Percentiles rank a stretch among this genome's conserved stretches.
Conservation (phyloP, 2,329 filamentous ascomycete genomes). For the Simplicillium aogashimaense region DNA sequence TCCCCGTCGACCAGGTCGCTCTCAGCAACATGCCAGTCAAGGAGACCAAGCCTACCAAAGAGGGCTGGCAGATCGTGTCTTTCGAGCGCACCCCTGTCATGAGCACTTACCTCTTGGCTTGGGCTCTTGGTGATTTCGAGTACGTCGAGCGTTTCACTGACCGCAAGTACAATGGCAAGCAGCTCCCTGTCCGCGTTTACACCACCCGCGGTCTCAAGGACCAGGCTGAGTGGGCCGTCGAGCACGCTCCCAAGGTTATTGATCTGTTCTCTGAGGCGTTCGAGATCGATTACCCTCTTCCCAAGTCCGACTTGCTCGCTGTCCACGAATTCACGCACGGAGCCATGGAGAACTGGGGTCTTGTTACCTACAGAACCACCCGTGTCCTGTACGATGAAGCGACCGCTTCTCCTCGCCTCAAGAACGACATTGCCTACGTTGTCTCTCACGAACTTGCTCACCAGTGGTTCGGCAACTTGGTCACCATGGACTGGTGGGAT, state of each 20-base stretch:
- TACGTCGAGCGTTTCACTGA: conserved; percentile 88
- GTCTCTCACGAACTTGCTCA: conserved; percentile 97
- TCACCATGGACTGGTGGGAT: conserved; percentile 96
- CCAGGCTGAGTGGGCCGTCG: conserved; percentile 79
- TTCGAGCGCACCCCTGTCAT: conserved; percentile 83
- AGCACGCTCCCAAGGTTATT: conserved; percentile 86
- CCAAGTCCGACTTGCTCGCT: conserved; percentile 83
- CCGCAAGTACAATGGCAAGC: conserved; percentile 83
- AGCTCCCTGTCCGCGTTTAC: conserved; percentile 88
- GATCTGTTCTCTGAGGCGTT: conserved; percentile 97
- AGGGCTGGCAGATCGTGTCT: conserved; percentile 62
- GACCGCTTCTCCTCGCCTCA: conserved; percentile 80
- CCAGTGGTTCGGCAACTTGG: conserved; percentile 92
- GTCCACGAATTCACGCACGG: conserved; percentile 86
- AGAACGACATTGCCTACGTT: conserved; percentile 91
- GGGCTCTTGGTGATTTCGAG: conserved; percentile 95
- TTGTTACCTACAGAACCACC: conserved; percentile 92
- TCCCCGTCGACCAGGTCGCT: conserved; percentile 79
- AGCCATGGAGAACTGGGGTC: conserved; percentile 94
- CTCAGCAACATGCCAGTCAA: conserved; percentile 95
- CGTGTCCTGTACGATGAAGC: conserved; percentile 94
- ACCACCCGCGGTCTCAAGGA: conserved; percentile 91
- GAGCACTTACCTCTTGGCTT: conserved; percentile 85
- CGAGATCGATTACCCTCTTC: conserved; percentile 83
- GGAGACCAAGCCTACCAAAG: conserved; percentile 44